Percentiles rank a stretch among this genome's conserved stretches.
Evolutionary conservation across 2,329 filamentous ascomycete species (phyloP).

Genomic region (Lasiodiplodia sp.): DNA sequence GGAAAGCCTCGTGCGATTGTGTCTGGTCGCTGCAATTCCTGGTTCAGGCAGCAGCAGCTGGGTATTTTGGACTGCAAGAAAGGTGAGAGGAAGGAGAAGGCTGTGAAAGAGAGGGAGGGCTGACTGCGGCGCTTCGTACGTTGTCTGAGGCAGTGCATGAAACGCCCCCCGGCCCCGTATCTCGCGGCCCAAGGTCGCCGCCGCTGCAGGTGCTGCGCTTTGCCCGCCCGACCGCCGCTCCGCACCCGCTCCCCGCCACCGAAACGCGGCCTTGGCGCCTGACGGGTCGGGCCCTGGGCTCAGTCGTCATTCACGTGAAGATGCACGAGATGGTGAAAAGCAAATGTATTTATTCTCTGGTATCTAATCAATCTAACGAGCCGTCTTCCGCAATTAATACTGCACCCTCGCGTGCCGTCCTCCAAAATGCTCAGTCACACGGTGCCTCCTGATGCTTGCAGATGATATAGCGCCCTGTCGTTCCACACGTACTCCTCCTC

Average conservation of each 20-base stretch:
- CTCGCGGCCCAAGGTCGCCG: slow-evolving; percentile 1
- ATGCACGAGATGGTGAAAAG: not conserved
- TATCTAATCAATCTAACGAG: slow-evolving; percentile 20
- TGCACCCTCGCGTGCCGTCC: slow-evolving; percentile 12
- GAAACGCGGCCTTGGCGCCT: slow-evolving; percentile 20
- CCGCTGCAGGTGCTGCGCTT: not conserved
- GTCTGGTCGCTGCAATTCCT: not conserved
- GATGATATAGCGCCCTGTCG: slow-evolving; percentile 37
- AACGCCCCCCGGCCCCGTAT: slow-evolving; percentile 1
- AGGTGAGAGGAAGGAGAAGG: not conserved
- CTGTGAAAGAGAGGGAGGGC: slow-evolving; percentile 1
- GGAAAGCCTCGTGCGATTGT: not conserved
- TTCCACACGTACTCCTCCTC: slow-evolving; percentile 39
- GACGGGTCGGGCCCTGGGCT: not conserved
- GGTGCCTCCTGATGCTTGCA: slow-evolving; percentile 35
- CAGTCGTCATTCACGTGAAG: not conserved
- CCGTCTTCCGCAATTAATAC: not conserved
- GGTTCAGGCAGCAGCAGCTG: not conserved
- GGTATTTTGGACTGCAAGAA: not conserved
- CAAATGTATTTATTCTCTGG: not conserved
- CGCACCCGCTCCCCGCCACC: slow-evolving; percentile 24
- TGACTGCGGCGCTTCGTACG: slow-evolving; percentile 3
- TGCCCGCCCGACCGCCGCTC: slow-evolving; percentile 12
- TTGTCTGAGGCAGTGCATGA: slow-evolving; percentile 2
- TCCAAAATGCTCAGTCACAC: slow-evolving; percentile 20